Base-by-base conservation (phyloP, 352 stramenopile species). In the Paralagenidium karlingii region DNA sequence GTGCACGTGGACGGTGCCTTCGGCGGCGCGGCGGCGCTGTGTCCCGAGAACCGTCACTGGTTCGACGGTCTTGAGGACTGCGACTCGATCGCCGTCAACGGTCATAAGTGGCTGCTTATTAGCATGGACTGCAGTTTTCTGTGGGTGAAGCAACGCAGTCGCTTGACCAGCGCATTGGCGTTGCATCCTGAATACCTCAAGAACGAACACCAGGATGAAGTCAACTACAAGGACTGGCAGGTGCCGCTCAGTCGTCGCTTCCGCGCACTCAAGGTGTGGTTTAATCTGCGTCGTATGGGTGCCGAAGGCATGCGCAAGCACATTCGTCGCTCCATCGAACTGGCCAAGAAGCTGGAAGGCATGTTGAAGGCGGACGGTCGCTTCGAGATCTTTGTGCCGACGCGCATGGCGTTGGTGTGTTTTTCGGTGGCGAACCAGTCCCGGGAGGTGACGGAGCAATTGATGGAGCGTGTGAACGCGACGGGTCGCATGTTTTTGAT, bases 181-280 rank as follows among this genome's bases (percentile, higher is more conserved):
- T 45, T 78, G 6, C 55, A 78, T 30, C 64, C 67, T 0, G 67
- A 82, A 43, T 87, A 84, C 55, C 59, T 87, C 34, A 71, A 76
- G 53, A 81, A 79, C 49, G 67, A 78, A 27, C 73, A 82, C 40
- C 71, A 62, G 50, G 58, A 55, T n/a, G 39, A 64, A 13, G 49
- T 60, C 4, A 61, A 82, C 40, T 82, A 78, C 55, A 78, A 82
- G 36, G 68, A 87, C 55, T 87, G 71, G 67, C 73, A 87, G 38
- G 60, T 87, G 19, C 62, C 63, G 21, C 55, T 86, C n/a, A 68
- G 69, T 7, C 60, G 69, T 12, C 61, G 64, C n/a, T 86, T 84
- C 49, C 64, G 67, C 38, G 50, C 58, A 20, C 55, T 86, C 27
- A 86, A 83, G 59, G 50, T 82, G 22, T 86, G 61, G 60, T 83